Conservation (phyloP, 2,329 filamentous ascomycete species). For the Sarocladiaceae sp. region DNA sequence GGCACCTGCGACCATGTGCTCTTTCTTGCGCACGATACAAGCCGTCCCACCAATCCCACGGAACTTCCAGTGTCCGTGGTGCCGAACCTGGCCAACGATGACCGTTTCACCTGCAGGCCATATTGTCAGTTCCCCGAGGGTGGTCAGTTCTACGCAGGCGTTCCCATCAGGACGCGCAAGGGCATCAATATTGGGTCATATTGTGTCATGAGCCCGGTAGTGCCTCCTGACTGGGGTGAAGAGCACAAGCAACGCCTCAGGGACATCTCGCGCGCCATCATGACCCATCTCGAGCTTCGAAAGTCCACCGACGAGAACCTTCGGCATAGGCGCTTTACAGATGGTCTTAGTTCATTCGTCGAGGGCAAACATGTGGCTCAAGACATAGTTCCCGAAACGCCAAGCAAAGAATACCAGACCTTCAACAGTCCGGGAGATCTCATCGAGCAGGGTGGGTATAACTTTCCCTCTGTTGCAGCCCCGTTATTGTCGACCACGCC, state of each 20-base stretch:
- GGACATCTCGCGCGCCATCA: slow-evolving; percentile 26
- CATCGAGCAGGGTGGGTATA: too few relatives aligned
- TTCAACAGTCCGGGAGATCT: neutral
- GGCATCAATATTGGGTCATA: slow-evolving; percentile 40
- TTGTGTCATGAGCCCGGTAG: slow-evolving; percentile 23
- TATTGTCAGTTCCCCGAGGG: neutral
- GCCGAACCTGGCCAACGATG: slow-evolving; percentile 26
- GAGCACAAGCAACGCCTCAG: slow-evolving; percentile 20
- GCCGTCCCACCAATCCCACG: neutral
- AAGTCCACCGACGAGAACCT: slow-evolving; percentile 21
- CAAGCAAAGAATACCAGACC: neutral
- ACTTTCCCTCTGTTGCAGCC: too few relatives aligned
- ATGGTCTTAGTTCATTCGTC: slow-evolving; percentile 30
- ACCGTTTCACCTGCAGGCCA: slow-evolving; percentile 21
- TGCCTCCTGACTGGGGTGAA: slow-evolving; percentile 18
- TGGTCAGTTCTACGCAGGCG: slow-evolving; percentile 33
- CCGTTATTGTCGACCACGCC: too few relatives aligned
- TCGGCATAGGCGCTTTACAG: slow-evolving; percentile 31
- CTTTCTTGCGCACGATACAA: neutral
- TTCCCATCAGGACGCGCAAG: slow-evolving; percentile 33
- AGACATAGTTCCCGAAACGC: slow-evolving; percentile 20
- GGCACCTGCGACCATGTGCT: slow-evolving; percentile 26
- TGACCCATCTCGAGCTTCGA: slow-evolving; percentile 30
- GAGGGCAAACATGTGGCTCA: slow-evolving; percentile 28
- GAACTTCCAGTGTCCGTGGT: slow-evolving; percentile 14